Percentiles rank a stretch among this genome's conserved stretches.
Conservation (phyloP, 495 filamentous ascomycete species). For the Aspergillus cristatus region DNA sequence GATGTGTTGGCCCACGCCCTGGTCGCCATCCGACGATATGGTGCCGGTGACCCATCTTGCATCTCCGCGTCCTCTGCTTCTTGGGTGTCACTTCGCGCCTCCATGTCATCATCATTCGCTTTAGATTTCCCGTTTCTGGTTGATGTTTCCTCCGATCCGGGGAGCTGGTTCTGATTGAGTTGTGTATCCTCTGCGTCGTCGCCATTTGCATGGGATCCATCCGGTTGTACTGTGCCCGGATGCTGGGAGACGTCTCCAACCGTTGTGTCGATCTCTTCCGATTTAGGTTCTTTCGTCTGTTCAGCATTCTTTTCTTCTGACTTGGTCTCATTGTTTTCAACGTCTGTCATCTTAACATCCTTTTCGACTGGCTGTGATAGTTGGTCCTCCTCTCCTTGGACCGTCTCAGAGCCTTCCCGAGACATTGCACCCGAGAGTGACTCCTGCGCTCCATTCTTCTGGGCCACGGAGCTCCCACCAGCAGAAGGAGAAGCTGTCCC, state of each 20-base stretch:
- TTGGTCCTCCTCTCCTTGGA: constrained; percentile 6
- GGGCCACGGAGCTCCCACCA: constrained; percentile 2
- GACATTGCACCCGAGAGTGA: constrained; percentile 1
- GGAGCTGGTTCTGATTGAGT: constrained; percentile 1
- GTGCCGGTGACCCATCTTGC: constrained; percentile 29
- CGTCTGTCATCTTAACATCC: constrained; percentile 41
- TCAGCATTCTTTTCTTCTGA: constrained; percentile 2
- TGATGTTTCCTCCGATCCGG: constrained; percentile 6
- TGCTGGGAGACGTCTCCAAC: constrained; percentile 33
- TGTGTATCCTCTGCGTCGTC: constrained; percentile 3
- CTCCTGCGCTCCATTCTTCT: constrained; percentile 6
- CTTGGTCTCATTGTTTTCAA: constrained; percentile 5
- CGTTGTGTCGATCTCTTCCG: constrained; percentile 30
- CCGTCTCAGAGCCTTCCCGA: constrained; percentile 4
- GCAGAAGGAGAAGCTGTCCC: constrained; percentile 4
- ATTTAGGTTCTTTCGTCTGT: constrained; percentile 23
- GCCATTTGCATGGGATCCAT: constrained; percentile 9
- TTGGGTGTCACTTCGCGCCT: constrained; percentile 3
- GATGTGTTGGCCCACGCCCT: constrained; percentile 52
- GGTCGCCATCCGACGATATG: constrained; percentile 60
- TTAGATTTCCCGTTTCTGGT: constrained; percentile 9
- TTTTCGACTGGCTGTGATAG: constrained; percentile 6
- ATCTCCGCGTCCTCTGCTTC: constrained; percentile 28
- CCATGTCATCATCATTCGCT: constrained; percentile 5
- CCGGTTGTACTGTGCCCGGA: constrained; percentile 10